These are phyloP conservation scores for Triticum aestivum DNA, from an alignment of 176 grass and related monocot genomes.

Conservation along the genomic window IWGSC_CS_RefSeq_v2.1 NC_057813.1:594970305-594970804, in stretches of 20 bases:
- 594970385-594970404: neutral
- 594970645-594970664: neutral
- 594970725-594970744: neutral
- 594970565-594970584: neutral
- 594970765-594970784: neutral
- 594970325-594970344: conserved; percentile 10
- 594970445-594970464: no score
- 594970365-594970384: conserved; percentile 7
- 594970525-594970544: neutral
- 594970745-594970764: neutral
- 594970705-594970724: neutral
- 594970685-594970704: neutral
- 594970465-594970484: no score
- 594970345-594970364: neutral
- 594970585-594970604: neutral
- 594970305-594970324: neutral
- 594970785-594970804: conserved; percentile 90
- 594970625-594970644: neutral
- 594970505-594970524: no score
- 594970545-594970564: neutral
- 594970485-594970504: neutral
- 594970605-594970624: neutral
- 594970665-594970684: neutral
- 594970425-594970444: no score
- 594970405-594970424: neutral